Percentiles rank a stretch among this genome's conserved stretches.
Conservation (phyloP, 805 yeast genomes). For the Hanseniaspora valbyensis region DNA sequence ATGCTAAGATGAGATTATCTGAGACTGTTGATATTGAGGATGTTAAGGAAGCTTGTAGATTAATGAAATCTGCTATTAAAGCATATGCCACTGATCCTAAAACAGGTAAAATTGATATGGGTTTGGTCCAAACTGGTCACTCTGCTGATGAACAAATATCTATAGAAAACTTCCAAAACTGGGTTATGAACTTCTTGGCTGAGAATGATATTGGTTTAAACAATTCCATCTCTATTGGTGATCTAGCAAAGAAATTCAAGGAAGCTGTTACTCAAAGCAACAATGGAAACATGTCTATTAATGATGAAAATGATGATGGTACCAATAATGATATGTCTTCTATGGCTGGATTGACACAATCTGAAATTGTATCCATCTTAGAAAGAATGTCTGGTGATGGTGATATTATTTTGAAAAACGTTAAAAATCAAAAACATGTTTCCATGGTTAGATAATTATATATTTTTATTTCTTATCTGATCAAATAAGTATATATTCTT, state of each 20-base stretch:
- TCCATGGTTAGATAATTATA: constrained; percentile 7
- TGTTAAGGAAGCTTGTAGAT: constrained; percentile 85
- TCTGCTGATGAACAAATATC: constrained; percentile 74
- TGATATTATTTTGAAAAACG: constrained; percentile 8
- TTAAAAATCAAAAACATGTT: constrained; percentile 4
- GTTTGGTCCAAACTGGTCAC: constrained; percentile 89
- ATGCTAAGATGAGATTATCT: constrained; percentile 88
- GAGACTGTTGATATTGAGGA: constrained; percentile 61
- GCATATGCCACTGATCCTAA: constrained; percentile 97
- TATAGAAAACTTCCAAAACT: constrained; percentile 52
- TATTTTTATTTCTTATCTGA: background rate
- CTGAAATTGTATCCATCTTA: constrained; percentile 6
- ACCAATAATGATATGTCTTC: background rate
- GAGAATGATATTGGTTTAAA: constrained; percentile 2
- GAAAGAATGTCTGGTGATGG: constrained; percentile 15
- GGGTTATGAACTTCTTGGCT: constrained; percentile 8
- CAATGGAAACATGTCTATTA: background rate
- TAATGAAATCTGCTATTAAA: constrained; percentile 86
- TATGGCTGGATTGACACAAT: constrained; percentile 1
- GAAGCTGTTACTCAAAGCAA: constrained; percentile 38
- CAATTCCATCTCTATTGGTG: constrained; percentile 42
- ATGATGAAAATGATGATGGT: background rate
- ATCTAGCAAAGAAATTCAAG: constrained; percentile 49
- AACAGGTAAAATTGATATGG: constrained; percentile 96
- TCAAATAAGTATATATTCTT: background rate